Evolutionary conservation across 2,329 filamentous ascomycete genomes (phyloP).

Genomic region (Stachybotrys echinatus): DNA sequence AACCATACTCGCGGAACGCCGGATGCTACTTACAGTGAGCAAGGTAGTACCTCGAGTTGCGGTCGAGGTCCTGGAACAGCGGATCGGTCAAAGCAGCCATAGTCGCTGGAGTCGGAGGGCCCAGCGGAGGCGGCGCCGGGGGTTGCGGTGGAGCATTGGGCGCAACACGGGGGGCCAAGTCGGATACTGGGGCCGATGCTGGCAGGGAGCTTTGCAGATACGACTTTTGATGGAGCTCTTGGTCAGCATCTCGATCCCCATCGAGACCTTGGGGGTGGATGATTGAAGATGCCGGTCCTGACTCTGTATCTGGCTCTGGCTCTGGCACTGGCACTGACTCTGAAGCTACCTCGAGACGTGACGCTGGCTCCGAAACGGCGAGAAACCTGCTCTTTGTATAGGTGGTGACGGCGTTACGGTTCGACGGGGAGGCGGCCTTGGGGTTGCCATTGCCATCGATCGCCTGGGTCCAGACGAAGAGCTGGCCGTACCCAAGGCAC

Average conservation of each 20-base stretch:
- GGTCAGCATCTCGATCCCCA: background rate
- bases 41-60: conserved; percentile 39
- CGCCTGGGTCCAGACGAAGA: conserved; percentile 54
- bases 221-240: background rate
- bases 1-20: background rate
- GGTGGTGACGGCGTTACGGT: background rate
- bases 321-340: background rate
- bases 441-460: conserved; percentile 44
- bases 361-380: background rate
- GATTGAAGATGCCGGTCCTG: background rate
- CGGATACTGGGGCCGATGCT: background rate
- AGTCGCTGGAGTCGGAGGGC: background rate
- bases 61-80: conserved; percentile 47
- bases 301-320: background rate
- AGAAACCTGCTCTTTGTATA: background rate
- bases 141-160: background rate
- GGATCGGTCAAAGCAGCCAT: conserved; percentile 43
- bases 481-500: conserved; percentile 57
- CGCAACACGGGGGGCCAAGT: background rate
- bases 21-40: conserved; percentile 39
- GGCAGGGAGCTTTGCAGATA: background rate
- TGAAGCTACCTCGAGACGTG: background rate
- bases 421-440: conserved; percentile 10
- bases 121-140: background rate
- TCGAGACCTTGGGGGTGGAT: background rate